Base-by-base conservation (phyloP, 2,329 filamentous ascomycete genomes). In the Alternaria triticina region DNA sequence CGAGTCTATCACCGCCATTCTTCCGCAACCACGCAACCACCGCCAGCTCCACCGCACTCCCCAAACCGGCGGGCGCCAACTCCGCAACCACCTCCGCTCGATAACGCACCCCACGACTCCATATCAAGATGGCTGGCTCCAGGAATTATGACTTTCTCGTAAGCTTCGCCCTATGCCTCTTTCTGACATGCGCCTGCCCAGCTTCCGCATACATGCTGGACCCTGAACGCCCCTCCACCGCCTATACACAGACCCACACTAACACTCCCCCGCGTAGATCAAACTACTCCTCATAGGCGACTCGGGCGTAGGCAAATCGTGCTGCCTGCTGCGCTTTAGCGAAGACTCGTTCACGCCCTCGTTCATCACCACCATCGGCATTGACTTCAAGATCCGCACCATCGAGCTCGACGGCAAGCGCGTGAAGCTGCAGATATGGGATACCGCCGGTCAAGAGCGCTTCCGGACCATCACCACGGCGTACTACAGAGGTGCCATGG, bases 131-230 rank as follows among this genome's bases (percentile, higher is more conserved):
- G 96, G 94, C 96, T 77, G 93, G 92, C 82, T 96, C 95, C 86
- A 90, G 96, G 83, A 99, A 99, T 86, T 99, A 99, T 84, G 96
- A 99, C 83, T 98, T 98, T 83, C 87, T 99, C 84, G 95, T 98
- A 90, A 79, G 90, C 83, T 56, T 56, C 40, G 33, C 59, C 67
- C 60, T 54, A 36, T 23, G 46, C 28, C 28, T 36, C 47, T 45
- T 45, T 22, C 47, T 65, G 45, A 57, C 58, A 46, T 59, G 40
- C 25, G 49, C 43, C 23, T 40, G 36, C 49, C 54, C 55, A 45
- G n/a, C 36, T 43, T 36, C 49, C 59, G 36, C 64, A 46, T 36
- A 57, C 51, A 12, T 57, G 59, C 49, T 47, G 27, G 54, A 57
- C 59, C 43, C 54, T 51, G 44, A 47, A 30, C 62, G 28, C 51